Evolutionary conservation across 441 rosid genomes (phyloP), one percentile per base, ranked within the genome.

Genomic region (Omphalea diandra): DNA sequence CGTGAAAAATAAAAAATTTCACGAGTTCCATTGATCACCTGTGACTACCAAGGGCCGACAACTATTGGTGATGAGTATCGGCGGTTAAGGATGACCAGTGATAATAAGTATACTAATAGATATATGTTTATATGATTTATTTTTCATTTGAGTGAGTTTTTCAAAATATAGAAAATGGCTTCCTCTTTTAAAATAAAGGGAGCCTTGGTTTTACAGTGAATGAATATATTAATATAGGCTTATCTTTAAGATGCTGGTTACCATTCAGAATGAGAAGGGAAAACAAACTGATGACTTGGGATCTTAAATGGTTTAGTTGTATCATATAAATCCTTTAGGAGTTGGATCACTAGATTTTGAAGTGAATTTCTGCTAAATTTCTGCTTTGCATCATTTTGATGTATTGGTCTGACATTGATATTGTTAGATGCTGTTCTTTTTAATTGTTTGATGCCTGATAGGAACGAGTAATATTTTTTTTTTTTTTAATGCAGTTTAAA

Each of bases 401-500:
- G 2, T 14, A 65, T 46, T 60, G 47, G n/a, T 60, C 12, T 69
- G 44, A 26, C 26, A 17, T 47, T 69, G 58, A 47, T 33, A 33
- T 69, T 59, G 11, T 15, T 49, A 47, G 8, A 43, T 47, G 65
- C 43, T 44, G 40, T 35, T 35, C 9, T 73, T 53, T 46, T 32
- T 24, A 22, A 38, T 40, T 56, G 29, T 53, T 65, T 72, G 57
- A 59, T 44, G 52, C 63, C 9, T 54, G 24, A 63, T 26, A 33
- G 49, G 20, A 4, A 41, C 49, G 20, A 40, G 33, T 20, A 49
- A 59, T 54, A n/a, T n/a, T n/a, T n/a, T 53, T 15, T 26, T 20
- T 31, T 29, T 40, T 24, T 15, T 55, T 59, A 65, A 33, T 72
- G 67, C 47, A 73, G 20, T 60, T 47, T 52, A 32, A 22, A 46